A percentile compares a stretch with the other conserved stretches of the same genome.
These are phyloP conservation scores for Calvatia gigantea DNA, from an alignment of 768 basidiomycete species.

Conservation along the genomic window DNA sequence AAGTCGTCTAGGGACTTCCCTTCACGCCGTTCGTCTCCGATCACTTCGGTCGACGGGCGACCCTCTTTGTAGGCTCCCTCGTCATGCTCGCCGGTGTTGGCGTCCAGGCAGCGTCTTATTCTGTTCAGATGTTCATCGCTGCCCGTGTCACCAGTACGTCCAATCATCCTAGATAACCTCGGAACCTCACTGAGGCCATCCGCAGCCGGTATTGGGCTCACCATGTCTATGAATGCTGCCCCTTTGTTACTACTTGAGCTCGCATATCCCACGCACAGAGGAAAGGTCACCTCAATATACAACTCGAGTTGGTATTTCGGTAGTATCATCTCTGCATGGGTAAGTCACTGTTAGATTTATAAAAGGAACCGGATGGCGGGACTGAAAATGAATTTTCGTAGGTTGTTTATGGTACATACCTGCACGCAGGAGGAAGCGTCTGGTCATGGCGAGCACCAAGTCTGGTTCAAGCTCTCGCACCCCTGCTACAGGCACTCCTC, in stretches of 20 bases:
- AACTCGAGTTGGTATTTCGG: constrained; percentile 78
- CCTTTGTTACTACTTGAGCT: constrained; percentile 64
- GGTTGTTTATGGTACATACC: constrained; percentile 43
- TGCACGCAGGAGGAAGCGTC: constrained; percentile 29
- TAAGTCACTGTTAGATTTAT: constrained; percentile 18
- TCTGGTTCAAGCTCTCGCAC: constrained; percentile 56
- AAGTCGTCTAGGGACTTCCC: constrained; percentile 46
- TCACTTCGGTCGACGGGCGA: constrained; percentile 53
- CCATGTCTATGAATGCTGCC: constrained; percentile 59
- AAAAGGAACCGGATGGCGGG: not conserved
- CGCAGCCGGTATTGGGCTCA: constrained; percentile 60
- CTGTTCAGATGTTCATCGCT: constrained; percentile 50
- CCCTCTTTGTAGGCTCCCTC: constrained; percentile 56
- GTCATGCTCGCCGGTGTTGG: constrained; percentile 66
- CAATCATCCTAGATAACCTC: not conserved
- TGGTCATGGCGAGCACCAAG: constrained; percentile 71
- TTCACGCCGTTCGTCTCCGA: constrained; percentile 63
- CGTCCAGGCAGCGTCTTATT: constrained; percentile 45
- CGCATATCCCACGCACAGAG: constrained; percentile 67
- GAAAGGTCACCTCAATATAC: constrained; percentile 60
- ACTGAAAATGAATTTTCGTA: constrained; percentile 10
- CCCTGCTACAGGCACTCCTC: constrained; percentile 50
- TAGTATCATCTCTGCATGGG: constrained; percentile 56
- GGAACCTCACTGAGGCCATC: constrained; percentile 1
- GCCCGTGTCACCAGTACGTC: constrained; percentile 51